Conservation (phyloP, 306 rosid genomes). For the Cicer bijugum region DNA sequence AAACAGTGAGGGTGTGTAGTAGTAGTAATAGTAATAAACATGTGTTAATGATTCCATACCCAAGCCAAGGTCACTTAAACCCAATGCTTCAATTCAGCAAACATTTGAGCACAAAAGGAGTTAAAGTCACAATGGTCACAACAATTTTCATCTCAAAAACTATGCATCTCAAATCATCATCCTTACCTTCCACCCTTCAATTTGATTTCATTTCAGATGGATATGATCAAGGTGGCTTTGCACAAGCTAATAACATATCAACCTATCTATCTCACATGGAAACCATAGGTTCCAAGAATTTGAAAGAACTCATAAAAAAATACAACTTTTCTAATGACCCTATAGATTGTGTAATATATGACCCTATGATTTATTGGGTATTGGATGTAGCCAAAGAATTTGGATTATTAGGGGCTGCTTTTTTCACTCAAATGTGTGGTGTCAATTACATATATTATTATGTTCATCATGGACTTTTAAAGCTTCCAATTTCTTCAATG, state of each 20-base stretch:
- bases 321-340: constrained; percentile 43
- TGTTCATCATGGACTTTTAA: constrained; percentile 49
- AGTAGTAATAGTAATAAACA: constrained; percentile 16
- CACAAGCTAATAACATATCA: constrained; percentile 40
- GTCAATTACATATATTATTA: constrained; percentile 52
- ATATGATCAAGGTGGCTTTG: constrained; percentile 63
- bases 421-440: constrained; percentile 65
- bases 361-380: constrained; percentile 57
- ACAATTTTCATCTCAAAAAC: constrained; percentile 60
- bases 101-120: constrained; percentile 49
- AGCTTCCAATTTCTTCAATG: constrained; percentile 46
- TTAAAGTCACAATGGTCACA: constrained; percentile 53
- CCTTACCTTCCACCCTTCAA: constrained; percentile 40
- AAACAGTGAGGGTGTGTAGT: not conserved
- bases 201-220: constrained; percentile 75
- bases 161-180: constrained; percentile 48
- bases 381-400: constrained; percentile 61
- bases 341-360: constrained; percentile 59
- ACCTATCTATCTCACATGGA: constrained; percentile 52
- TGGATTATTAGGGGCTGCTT: constrained; percentile 53
- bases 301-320: constrained; percentile 55
- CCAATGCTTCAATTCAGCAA: constrained; percentile 64
- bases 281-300: constrained; percentile 49
- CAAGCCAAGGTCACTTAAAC: constrained; percentile 71
- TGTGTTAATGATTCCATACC: constrained; percentile 58